Base-by-base conservation (phyloP, 805 yeast genomes). In the Saccharomyces jurei region DNA sequence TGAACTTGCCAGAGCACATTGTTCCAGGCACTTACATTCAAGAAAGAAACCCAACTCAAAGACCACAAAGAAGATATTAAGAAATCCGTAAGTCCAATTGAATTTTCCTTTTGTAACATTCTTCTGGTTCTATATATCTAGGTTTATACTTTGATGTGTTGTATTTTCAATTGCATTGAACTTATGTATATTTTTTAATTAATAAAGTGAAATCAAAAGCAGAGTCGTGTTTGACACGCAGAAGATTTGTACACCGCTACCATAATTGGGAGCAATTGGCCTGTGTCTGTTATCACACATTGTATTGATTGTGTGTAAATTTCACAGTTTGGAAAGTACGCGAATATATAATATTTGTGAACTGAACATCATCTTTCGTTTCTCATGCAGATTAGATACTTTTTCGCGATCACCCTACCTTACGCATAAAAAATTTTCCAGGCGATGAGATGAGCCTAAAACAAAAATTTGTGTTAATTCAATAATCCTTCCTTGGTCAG, bases 21-120 rank as follows among this genome's bases (percentile, higher is more conserved):
- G 92, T 90, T 78, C 99, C 99, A 76, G 85, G 87, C 78, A 94
- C 99, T 76, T 88, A 92, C 84, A 88, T 91, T 81, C 90, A 86
- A 83, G 89, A 86, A 72, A 85, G 92, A 75, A 88, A 92, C 75
- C 90, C 94, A 77, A 77, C 79, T 72, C 76, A 81, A 75, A 77
- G 81, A 75, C 81, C 80, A 74, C 79, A 81, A 74, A 79, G 82
- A 73, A 74, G 76, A 69, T 66, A 66, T 72, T 60, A 65, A 60
- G 46, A 53, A 55, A 22, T 50, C 28, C 49, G 52, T 56, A 17
- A 53, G 58, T 46, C 57, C 51, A 58, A 46, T 48, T 52, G 36
- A 48, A 46, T 41, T 44, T 46, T 44, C 47, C 46, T 44, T 54
- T 48, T 50, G 47, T 51, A 46, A 36, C 41, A 48, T 52, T 52